These are phyloP conservation scores for Stachybotrys chartarum DNA, from an alignment of 2,329 filamentous ascomycete species.

Conservation along the genomic window DNA sequence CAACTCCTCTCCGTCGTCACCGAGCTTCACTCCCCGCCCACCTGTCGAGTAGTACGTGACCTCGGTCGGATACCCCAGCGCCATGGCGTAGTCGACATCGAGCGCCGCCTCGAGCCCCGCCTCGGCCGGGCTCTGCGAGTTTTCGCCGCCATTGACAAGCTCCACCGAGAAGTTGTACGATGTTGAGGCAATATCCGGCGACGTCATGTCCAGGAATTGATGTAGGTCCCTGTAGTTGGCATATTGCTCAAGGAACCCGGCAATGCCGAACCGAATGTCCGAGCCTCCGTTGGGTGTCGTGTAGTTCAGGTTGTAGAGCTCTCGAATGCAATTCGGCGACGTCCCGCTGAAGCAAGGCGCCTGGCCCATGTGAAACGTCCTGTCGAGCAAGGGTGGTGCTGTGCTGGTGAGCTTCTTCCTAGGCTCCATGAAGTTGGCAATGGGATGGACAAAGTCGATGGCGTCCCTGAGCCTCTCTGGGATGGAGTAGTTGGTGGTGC, in stretches of 20 bases:
- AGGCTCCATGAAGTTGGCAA: conserved; percentile 42
- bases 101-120: conserved; percentile 39
- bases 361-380: conserved; percentile 10
- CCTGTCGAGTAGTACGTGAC: conserved; percentile 38
- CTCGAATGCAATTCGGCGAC: conserved; percentile 32
- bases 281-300: conserved; percentile 19
- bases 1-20: conserved; percentile 26
- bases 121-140: conserved; percentile 27
- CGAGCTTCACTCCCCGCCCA: conserved; percentile 34
- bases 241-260: conserved; percentile 43
- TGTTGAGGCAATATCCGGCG: conserved; percentile 25
- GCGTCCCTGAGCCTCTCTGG: conserved; percentile 28
- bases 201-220: conserved; percentile 27
- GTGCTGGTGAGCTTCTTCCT: conserved; percentile 17
- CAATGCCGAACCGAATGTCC: conserved; percentile 34
- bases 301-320: conserved; percentile 39
- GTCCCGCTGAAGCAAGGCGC: conserved; percentile 23
- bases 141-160: conserved; percentile 35
- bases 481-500: conserved; percentile 36
- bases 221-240: conserved; percentile 34
- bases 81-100: conserved; percentile 41
- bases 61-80: conserved; percentile 34
- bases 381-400: conserved; percentile 1
- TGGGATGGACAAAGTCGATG: conserved; percentile 40
- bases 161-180: conserved; percentile 32